These are phyloP conservation scores for Xeromyces bisporus DNA, from an alignment of 495 filamentous ascomycete genomes.

Conservation along the genomic window DNA sequence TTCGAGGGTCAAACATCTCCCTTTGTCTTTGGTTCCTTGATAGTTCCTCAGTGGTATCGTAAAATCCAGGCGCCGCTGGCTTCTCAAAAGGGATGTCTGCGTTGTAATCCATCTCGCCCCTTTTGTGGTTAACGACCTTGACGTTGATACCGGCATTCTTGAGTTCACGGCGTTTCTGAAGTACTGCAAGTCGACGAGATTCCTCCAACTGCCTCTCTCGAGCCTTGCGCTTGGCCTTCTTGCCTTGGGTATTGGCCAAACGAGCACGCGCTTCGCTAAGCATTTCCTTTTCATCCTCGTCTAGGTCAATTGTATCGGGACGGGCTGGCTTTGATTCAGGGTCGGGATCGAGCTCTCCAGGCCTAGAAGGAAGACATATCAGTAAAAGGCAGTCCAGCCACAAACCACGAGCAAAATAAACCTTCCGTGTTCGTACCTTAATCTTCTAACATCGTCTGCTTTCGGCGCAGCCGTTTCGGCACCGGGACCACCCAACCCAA, in stretches of 20 bases:
- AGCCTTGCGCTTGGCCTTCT: conserved; percentile 97
- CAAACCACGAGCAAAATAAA: background rate
- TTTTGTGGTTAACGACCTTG: conserved; percentile 82
- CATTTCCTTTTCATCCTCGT: conserved; percentile 99
- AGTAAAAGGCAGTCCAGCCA: conserved; percentile 4
- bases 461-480: conserved; percentile 76
- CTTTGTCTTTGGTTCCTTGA: conserved; percentile 70
- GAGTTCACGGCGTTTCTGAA: conserved; percentile 90
- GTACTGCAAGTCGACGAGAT: conserved; percentile 67
- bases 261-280: conserved; percentile 91
- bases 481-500: conserved; percentile 80
- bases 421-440: conserved; percentile 32
- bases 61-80: conserved; percentile 75
- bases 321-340: conserved; percentile 94
- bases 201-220: conserved; percentile 91
- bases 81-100: conserved; percentile 97
- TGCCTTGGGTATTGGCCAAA: conserved; percentile 93
- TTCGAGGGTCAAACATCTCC: conserved; percentile 80
- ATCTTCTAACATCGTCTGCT: conserved; percentile 79
- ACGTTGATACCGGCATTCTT: conserved; percentile 98
- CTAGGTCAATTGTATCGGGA: conserved; percentile 92
- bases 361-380: conserved; percentile 31
- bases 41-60: conserved; percentile 75
- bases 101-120: conserved; percentile 98
- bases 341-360: conserved; percentile 89